Evolutionary conservation across 2,329 filamentous ascomycete species (phyloP), one percentile per base, ranked within the genome.

Genomic region (Microdochium bolleyi): DNA sequence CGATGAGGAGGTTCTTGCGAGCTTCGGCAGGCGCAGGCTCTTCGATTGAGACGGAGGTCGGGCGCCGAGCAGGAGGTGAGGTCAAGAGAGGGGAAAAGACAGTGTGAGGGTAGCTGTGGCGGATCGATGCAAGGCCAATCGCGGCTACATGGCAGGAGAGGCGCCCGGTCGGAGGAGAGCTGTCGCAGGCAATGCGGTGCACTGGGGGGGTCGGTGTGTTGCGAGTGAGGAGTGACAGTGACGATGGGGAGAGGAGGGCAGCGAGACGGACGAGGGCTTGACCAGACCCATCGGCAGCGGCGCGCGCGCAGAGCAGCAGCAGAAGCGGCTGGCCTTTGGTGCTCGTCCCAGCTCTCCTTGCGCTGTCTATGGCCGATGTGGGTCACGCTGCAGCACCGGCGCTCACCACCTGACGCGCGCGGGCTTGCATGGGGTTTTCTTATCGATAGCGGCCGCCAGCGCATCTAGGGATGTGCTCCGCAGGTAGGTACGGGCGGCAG

Each of bases 341-440:
- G 16, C 22, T 7, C 19, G 27, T 11, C 14, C 41, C 41, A 46
- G 41, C 19, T 22, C 41, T 46, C 41, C 41, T 46, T 24, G 41
- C 41, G 41, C 41, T 46, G 41, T 46, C 7, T 24, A 5, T 46
- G 21, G 41, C 21, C 41, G n/a, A 46, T 22, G 41, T 46, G 41
- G 41, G 41, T 46, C 41, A 46, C 41, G 41, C 41, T 46, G 41
- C 41, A 21, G 14, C 41, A 13, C 4, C 41, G 41, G 41, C 41
- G 41, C 41, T 46, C 41, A 46, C 41, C 41, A 46, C 41, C 41
- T 46, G 41, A 46, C 41, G 41, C 41, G 41, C 41, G 41, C 41
- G 19, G 41, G 41, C 16, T 11, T 13, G 19, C 9, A 7, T 11
- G 14, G 41, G 41, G 16, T 46, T 46, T 46, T 22, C 41, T 46